These are phyloP conservation scores for Logfia minima DNA, from an alignment of 129 eudicot genomes.

Conservation along the genomic window DNA sequence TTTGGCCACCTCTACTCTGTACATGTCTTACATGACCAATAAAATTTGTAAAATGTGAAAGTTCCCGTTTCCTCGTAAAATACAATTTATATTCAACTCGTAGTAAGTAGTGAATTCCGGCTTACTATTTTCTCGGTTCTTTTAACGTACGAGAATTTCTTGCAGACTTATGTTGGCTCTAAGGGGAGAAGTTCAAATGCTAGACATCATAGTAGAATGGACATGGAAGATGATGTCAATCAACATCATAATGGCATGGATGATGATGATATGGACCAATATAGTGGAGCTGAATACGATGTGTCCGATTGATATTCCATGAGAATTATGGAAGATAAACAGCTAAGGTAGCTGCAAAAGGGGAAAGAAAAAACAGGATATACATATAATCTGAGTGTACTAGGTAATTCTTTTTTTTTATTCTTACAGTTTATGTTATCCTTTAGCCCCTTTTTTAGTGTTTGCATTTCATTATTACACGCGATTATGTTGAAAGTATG, in stretches of 20 bases:
- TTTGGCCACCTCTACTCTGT: background rate
- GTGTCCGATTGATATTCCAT: conserved; percentile 20
- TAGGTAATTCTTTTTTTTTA: conserved; percentile 5
- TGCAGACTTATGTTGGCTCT: conserved; percentile 25
- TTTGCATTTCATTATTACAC: conserved; percentile 15
- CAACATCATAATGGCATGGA: conserved; percentile 32
- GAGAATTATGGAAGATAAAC: conserved; percentile 21
- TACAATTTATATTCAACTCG: background rate
- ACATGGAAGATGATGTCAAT: conserved; percentile 31
- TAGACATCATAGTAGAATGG: conserved; percentile 36
- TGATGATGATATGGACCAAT: conserved; percentile 35
- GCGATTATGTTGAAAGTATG: background rate
- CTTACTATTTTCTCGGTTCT: background rate
- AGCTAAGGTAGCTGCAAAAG: conserved; percentile 20
- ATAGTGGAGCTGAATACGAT: conserved; percentile 32
- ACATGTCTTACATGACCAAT: background rate
- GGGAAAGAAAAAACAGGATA: background rate
- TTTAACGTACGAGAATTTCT: background rate
- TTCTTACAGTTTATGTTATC: background rate
- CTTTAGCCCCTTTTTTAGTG: conserved; percentile 5
- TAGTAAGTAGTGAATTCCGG: background rate
- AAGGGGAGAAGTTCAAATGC: conserved; percentile 33
- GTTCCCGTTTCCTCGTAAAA: background rate
- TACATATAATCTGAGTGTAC: conserved; percentile 20
- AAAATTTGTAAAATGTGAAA: background rate